Conservation (phyloP, 306 rosid species). For the Biancaea sappan region DNA sequence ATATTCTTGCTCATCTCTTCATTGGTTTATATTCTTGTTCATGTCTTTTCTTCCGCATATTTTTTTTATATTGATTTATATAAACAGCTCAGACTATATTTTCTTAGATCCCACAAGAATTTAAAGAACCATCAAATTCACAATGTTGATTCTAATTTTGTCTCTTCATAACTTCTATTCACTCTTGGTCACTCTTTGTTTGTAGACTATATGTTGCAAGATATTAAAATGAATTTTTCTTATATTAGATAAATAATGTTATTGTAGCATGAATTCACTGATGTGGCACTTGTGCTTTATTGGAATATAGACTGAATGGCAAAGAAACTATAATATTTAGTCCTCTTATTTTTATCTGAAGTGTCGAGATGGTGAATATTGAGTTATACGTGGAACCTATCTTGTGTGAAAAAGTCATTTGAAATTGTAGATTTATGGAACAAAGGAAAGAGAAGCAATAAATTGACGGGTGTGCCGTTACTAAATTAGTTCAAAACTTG, state of each 20-base stretch:
- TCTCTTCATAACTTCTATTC: background rate
- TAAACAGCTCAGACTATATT: background rate
- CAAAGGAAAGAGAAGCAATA: background rate
- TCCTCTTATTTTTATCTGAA: background rate
- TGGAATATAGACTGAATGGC: background rate
- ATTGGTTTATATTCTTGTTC: background rate
- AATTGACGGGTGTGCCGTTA: background rate
- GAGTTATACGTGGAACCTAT: background rate
- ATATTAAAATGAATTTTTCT: background rate
- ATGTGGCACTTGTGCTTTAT: background rate
- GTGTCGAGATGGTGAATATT: background rate
- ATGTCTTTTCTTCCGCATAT: background rate
- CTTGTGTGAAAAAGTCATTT: background rate
- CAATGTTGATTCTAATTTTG: constrained; percentile 10
- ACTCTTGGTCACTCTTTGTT: background rate
- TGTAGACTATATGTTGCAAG: background rate
- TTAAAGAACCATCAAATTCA: constrained; percentile 15
- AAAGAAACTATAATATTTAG: background rate
- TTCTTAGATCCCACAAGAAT: constrained; percentile 3
- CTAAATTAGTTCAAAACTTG: background rate
- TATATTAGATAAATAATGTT: background rate
- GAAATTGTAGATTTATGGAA: background rate
- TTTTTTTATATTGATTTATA: constrained; percentile 14
- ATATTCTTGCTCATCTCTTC: background rate
- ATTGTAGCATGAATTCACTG: background rate